These are phyloP conservation scores for Leptographium lundbergii DNA, from an alignment of 2,329 filamentous ascomycete genomes.

Conservation along the genomic window DNA sequence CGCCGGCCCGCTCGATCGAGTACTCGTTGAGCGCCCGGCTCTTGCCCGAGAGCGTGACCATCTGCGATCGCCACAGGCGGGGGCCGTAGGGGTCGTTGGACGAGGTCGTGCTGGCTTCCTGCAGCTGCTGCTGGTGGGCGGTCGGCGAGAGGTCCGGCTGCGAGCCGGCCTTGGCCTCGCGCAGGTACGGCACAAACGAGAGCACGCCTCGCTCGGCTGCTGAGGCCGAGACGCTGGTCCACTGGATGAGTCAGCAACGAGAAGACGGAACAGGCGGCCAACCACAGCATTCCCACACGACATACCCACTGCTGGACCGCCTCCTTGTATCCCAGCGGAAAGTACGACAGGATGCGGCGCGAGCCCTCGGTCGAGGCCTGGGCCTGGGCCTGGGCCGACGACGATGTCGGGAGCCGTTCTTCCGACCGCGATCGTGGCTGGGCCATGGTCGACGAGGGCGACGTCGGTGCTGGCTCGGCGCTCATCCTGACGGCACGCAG, in stretches of 20 bases:
- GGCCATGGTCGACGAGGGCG: constrained; percentile 4
- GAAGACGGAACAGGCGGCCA: not conserved
- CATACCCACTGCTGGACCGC: constrained; percentile 83
- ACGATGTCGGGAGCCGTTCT: constrained; percentile 4
- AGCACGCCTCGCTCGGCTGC: constrained; percentile 82
- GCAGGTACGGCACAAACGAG: constrained; percentile 71
- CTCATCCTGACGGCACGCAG: constrained; percentile 9
- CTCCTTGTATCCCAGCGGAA: constrained; percentile 84
- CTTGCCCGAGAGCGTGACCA: constrained; percentile 76
- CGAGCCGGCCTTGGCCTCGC: constrained; percentile 47
- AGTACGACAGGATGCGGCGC: constrained; percentile 43
- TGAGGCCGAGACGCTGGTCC: constrained; percentile 71
- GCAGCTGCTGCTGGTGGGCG: constrained; percentile 8
- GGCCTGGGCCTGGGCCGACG: constrained; percentile 1
- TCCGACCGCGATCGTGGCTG: constrained; percentile 5
- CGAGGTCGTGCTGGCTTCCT: constrained; percentile 22
- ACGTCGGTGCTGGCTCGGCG: constrained; percentile 7
- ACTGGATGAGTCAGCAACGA: constrained; percentile 36
- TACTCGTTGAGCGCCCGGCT: constrained; percentile 87
- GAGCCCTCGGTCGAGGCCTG: not conserved
- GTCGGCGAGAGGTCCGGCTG: constrained; percentile 4
- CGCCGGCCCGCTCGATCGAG: constrained; percentile 71
- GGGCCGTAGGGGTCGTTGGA: constrained; percentile 65
- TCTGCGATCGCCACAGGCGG: constrained; percentile 71
- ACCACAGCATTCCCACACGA: constrained; percentile 10